phyloP scores from a whole-genome alignment of 2,329 filamentous ascomycete genomes.

The Talaromyces sp. region DNA sequence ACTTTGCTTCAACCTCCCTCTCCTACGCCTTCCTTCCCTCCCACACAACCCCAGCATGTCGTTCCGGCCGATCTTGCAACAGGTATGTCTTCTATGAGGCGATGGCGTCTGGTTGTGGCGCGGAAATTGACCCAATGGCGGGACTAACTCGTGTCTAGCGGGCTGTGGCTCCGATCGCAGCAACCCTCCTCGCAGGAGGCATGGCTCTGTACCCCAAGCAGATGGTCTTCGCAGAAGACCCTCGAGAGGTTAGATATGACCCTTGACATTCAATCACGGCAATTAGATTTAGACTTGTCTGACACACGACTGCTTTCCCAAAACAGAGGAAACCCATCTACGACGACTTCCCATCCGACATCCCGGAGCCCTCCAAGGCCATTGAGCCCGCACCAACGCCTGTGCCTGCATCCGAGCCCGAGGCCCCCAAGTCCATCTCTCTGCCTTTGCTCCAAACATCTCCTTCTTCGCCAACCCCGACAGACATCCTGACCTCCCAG shows the following conservation, averaged over 20 bases:
- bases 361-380: conserved; percentile 30
- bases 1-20: conserved; percentile 29
- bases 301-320: conserved; percentile 18
- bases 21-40: conserved; percentile 19
- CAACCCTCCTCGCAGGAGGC: conserved; percentile 44
- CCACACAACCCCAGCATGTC: conserved; percentile 38
- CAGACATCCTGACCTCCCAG: conserved; percentile 82
- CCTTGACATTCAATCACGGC: neutral
- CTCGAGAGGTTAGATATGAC: conserved; percentile 31
- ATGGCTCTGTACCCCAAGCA: conserved; percentile 44
- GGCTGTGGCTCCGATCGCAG: conserved; percentile 44
- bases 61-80: conserved; percentile 45
- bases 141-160: conserved; percentile 36
- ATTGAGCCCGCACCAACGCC: conserved; percentile 18
- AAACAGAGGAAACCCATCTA: conserved; percentile 49
- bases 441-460: conserved; percentile 22
- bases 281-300: conserved; percentile 4
- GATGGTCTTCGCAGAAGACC: conserved; percentile 48
- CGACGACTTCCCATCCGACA: conserved; percentile 41
- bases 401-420: conserved; percentile 10
- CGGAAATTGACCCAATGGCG: conserved; percentile 19
- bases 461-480: conserved; percentile 68
- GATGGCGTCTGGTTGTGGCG: neutral
- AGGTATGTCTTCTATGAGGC: conserved; percentile 32
- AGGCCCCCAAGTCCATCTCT: conserved; percentile 19